phyloP scores from a whole-genome alignment of 1,284 basidiomycete genomes.

The Microbotryomycetes sp. region DNA sequence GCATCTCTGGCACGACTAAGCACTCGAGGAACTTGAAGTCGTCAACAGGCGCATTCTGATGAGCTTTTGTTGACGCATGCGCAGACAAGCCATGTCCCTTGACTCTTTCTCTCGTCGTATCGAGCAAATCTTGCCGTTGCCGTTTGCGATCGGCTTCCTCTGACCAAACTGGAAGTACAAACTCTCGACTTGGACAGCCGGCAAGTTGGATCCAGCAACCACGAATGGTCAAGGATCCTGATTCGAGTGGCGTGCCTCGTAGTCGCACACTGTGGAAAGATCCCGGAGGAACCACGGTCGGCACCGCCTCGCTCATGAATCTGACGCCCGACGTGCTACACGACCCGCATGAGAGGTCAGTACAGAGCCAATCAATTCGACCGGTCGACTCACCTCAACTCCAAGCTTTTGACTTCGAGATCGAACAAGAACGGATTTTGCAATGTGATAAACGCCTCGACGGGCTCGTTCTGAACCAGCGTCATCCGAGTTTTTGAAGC shows the following conservation, averaged over 20 bases:
- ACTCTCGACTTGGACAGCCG: slow-evolving; percentile 64
- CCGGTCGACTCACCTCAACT: slow-evolving; percentile 58
- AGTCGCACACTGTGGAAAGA: slow-evolving; percentile 69
- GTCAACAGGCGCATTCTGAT: background rate
- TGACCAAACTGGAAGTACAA: slow-evolving; percentile 67
- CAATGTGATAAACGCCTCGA: slow-evolving; percentile 77
- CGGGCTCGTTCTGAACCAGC: slow-evolving; percentile 72
- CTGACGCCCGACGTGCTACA: slow-evolving; percentile 70
- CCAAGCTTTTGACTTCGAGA: slow-evolving; percentile 71
- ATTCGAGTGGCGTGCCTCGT: slow-evolving; percentile 57
- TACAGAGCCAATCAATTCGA: too few species aligned
- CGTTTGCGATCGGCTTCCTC: slow-evolving; percentile 62
- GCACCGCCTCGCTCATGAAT: slow-evolving; percentile 58
- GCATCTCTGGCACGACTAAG: slow-evolving; percentile 74
- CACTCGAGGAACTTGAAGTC: slow-evolving; percentile 58
- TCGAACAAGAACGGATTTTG: slow-evolving; percentile 87
- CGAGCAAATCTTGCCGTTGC: slow-evolving; percentile 42
- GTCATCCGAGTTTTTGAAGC: slow-evolving; percentile 45
- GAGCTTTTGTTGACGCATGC: background rate
- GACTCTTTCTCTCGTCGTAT: slow-evolving; percentile 42
- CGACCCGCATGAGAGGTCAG: too few species aligned
- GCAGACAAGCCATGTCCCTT: slow-evolving; percentile 48
- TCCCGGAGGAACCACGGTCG: slow-evolving; percentile 62
- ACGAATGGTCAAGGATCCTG: slow-evolving; percentile 64
- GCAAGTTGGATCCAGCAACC: slow-evolving; percentile 72